Base-by-base conservation (phyloP, 805 yeast species). In the Candida ascalaphidarum region DNA sequence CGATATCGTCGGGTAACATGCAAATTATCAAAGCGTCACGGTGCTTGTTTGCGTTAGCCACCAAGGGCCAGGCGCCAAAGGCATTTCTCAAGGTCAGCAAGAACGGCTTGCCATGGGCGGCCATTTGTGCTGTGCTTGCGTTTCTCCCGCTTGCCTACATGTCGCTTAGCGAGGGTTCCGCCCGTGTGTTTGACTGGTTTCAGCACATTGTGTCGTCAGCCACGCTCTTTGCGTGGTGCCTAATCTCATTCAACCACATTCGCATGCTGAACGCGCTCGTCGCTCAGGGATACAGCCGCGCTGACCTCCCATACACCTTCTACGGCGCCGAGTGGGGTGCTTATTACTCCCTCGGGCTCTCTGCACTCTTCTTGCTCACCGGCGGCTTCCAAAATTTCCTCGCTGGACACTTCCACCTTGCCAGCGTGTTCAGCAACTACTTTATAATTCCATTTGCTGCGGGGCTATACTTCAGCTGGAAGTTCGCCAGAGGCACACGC, bases 141-240 rank as follows among this genome's bases (percentile, higher is more conserved):
- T 58, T 59, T 41, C 28, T 56, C 26, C 60, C 63, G n/a, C 47
- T 58, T 34, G 58, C 61, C 10, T 59, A 47, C 31, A 54, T 58
- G 61, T 44, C 50, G 25, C 32, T 44, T 7, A 39, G 48, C 5
- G 21, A 27, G 0, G 23, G 36, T 14, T 43, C 61, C 1, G 42
- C 57, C 3, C 48, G 50, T 7, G 59, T 52, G 3, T 51, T 60
- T 28, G 30, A 31, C 27, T 53, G 65, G 65, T 52, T 59, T 41
- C 61, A 55, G 37, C 34, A 31, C 11, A 33, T 55, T 9, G 41
- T 55, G 1, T 51, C 61, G 8, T 45, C 59, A 4, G 46, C 51
- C 31, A 33, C 47, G 20, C 38, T 58, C 25, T 26, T 55, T 5
- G 44, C 43, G 17, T 58, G 63, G 63, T 43, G 47, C 17, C 28